phyloP scores from a whole-genome alignment of 495 filamentous ascomycete species.

The Lepraria neglecta region DNA sequence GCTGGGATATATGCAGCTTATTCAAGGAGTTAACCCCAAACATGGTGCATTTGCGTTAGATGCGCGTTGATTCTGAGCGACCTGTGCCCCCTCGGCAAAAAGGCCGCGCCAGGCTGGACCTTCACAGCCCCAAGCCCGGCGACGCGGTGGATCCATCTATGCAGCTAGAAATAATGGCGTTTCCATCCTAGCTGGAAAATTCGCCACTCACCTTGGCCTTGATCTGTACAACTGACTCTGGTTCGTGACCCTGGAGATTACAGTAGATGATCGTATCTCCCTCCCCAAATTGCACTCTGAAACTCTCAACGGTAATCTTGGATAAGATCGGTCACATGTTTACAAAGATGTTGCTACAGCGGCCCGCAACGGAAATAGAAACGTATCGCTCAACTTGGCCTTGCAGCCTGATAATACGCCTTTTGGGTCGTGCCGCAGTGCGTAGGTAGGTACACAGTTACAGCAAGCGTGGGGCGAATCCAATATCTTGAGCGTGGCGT shows the following conservation, averaged over 20 bases:
- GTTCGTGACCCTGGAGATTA: slow-evolving; percentile 19
- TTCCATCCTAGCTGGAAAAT: neutral
- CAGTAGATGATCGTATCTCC: slow-evolving; percentile 14
- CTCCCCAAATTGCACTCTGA: slow-evolving; percentile 6
- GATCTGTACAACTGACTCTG: slow-evolving; percentile 7
- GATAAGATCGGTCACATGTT: slow-evolving; percentile 9
- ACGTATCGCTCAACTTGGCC: neutral
- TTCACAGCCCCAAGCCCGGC: slow-evolving; percentile 17
- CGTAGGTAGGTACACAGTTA: neutral
- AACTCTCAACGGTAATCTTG: slow-evolving; percentile 2
- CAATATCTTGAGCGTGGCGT: slow-evolving; percentile 9
- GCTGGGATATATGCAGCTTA: slow-evolving; percentile 23
- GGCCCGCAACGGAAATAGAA: slow-evolving; percentile 4
- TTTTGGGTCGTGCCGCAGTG: slow-evolving; percentile 8
- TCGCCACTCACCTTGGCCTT: slow-evolving; percentile 13
- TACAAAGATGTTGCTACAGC: neutral
- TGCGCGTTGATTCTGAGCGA: slow-evolving; percentile 17
- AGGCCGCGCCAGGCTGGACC: slow-evolving; percentile 22
- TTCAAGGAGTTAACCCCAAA: slow-evolving; percentile 14
- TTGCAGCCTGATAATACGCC: slow-evolving; percentile 6
- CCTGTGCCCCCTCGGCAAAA: slow-evolving; percentile 18
- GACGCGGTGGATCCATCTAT: slow-evolving; percentile 11
- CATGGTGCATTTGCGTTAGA: slow-evolving; percentile 18
- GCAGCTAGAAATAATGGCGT: slow-evolving; percentile 18
- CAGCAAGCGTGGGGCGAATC: slow-evolving; percentile 10